Evolutionary conservation across 176 grass and related monocot genomes (phyloP).

Genomic region (Cenchrus purpureus): DNA sequence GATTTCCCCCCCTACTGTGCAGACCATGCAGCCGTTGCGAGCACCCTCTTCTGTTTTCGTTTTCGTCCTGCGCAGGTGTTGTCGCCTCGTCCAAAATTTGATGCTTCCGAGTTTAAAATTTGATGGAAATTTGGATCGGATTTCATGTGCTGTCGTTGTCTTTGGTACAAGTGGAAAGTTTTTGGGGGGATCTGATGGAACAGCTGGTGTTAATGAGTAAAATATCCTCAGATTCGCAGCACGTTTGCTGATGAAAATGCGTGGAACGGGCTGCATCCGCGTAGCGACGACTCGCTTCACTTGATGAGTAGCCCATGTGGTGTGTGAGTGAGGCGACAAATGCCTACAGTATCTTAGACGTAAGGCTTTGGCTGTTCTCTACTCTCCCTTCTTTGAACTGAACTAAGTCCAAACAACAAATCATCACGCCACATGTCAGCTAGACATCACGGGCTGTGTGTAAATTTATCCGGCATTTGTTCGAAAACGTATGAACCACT

Average conservation of each 20-base stretch:
- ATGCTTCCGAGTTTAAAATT: neutral
- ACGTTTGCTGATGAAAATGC: neutral
- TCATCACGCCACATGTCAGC: neutral
- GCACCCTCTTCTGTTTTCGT: neutral
- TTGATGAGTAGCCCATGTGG: neutral
- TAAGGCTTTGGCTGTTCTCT: neutral
- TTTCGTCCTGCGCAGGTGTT: neutral
- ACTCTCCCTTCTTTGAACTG: neutral
- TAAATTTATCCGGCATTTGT: neutral
- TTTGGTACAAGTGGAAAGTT: neutral
- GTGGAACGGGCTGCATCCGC: neutral
- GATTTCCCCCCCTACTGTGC: neutral
- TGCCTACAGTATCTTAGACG: neutral
- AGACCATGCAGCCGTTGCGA: too few relatives aligned
- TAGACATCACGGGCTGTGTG: neutral
- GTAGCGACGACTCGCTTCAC: neutral
- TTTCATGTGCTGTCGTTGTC: neutral
- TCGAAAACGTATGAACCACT: neutral
- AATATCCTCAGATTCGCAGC: conserved; percentile 17
- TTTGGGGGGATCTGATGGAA: neutral
- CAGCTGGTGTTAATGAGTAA: neutral
- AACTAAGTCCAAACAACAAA: neutral
- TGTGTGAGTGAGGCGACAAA: neutral
- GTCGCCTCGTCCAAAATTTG: neutral
- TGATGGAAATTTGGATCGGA: neutral